phyloP scores from a whole-genome alignment of 1,139 yeast genomes.

The Kurtzmaniella quercitrusa region DNA sequence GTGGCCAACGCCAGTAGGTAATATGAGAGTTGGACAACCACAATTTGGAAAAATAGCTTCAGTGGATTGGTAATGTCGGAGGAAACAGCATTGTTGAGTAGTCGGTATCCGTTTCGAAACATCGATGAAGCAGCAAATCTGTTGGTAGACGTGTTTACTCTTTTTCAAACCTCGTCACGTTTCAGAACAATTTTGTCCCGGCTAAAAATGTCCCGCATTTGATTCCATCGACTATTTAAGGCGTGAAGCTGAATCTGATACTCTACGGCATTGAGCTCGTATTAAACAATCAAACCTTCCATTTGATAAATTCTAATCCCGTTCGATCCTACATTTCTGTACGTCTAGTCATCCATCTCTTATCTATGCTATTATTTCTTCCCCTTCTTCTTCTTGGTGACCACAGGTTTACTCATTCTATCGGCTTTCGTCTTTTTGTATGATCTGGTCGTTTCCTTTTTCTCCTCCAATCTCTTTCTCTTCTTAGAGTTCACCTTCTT shows the following conservation, averaged over 20 bases:
- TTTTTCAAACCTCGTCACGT: neutral
- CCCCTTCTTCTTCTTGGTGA: conserved; percentile 11
- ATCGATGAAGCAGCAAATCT: neutral
- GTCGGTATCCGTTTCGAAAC: conserved; percentile 20
- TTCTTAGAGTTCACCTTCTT: conserved; percentile 51
- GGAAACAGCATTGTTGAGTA: conserved; percentile 21
- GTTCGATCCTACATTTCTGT: neutral
- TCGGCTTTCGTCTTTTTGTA: conserved; percentile 72
- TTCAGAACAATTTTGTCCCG: neutral
- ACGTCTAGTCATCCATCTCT: neutral
- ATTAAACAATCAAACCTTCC: too few species aligned
- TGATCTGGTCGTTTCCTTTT: conserved; percentile 45
- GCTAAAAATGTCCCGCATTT: neutral
- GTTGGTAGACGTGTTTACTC: neutral
- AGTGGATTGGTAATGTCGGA: conserved; percentile 35
- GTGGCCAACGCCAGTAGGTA: conserved; percentile 57
- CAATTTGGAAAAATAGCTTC: conserved; percentile 49
- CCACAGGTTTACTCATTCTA: conserved; percentile 37
- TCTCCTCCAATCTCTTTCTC: conserved; percentile 51
- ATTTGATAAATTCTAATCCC: too few species aligned
- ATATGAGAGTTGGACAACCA: conserved; percentile 62
- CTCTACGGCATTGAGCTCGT: too few species aligned
- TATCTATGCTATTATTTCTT: conserved; percentile 10
- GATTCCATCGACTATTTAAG: too few species aligned
- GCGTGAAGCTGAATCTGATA: too few species aligned